Evolutionary conservation across 371 early-diverging fungal genomes (phyloP), one percentile per base, ranked within the genome.

Genomic region (Mucor circinelloides): DNA sequence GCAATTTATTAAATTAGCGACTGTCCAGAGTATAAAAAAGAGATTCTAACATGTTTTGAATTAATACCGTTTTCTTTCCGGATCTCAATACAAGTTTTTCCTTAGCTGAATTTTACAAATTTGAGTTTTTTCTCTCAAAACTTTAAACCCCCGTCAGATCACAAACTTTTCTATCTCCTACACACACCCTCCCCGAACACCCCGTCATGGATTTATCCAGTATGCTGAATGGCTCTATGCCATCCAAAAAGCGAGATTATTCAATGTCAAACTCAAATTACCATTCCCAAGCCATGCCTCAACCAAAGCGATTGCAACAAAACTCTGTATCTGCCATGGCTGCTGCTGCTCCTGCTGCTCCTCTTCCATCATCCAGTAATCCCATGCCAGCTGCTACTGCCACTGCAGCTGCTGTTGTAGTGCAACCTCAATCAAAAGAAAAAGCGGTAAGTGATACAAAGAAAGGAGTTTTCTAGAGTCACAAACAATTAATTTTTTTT

Each of bases 131-230:
- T 6, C 2, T 15, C 15, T 55, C 9, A 4, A n/a, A 10, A 28
- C 0, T 55, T 55, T 55, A 8, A 2, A 50, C 1, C 28, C 17
- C 60, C 60, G 34, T 9, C 58, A 23, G 50, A 50, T 8, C 8
- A 13, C 23, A 12, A 50, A 21, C 0, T 19, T 31, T 56, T 34
- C 9, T 19, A 40, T 17, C 5, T 5, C 44, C 61, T 61, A 61
- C 15, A 61, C 30, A 21, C 63, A 54, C 28, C 38, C 34, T 17
- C 44, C 46, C 6, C 36, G 7, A 27, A 64, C 57, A 32, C 17
- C 46, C 65, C 62, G 54, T 44, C 21, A 72, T 72, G 73, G 69
- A 72, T 66, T 63, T 72, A 66, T 65, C 63, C 21, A 72, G 66
- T 27, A 72, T 72, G 73, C 52, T 72, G 5, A 72, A 72, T 66